Conservation (phyloP, 306 rosid genomes). For the Quillaja saponaria region DNA sequence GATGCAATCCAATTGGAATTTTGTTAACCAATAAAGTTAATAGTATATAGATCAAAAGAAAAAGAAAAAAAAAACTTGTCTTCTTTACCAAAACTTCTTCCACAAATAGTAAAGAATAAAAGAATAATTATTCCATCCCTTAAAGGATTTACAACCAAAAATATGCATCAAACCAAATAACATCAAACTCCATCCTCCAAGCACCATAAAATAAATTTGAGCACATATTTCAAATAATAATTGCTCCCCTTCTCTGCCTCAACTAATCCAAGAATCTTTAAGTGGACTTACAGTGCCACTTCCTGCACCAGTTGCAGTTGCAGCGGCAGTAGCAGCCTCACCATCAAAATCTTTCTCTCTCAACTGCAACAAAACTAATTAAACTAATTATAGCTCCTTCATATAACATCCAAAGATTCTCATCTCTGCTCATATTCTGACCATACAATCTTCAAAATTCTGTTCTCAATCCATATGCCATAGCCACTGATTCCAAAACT, state of each 20-base stretch:
- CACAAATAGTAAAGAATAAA: constrained; percentile 26
- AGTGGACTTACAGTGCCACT: constrained; percentile 37
- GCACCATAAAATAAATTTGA: constrained; percentile 10
- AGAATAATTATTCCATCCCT: constrained; percentile 2
- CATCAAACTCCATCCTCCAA: constrained; percentile 9
- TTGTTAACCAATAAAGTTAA: too few relatives aligned
- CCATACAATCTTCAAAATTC: too few relatives aligned
- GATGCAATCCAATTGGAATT: too few relatives aligned
- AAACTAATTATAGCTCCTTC: not conserved
- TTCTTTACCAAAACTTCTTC: not conserved
- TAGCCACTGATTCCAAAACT: not conserved
- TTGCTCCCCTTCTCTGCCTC: not conserved
- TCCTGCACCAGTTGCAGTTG: constrained; percentile 12
- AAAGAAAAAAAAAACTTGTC: not conserved
- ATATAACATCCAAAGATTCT: constrained; percentile 1
- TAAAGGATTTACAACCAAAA: constrained; percentile 30
- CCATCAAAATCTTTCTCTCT: not conserved
- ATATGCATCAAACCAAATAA: constrained; percentile 10
- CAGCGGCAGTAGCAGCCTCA: constrained; percentile 13
- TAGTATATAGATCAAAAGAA: too few relatives aligned
- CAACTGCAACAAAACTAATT: not conserved
- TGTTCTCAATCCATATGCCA: not conserved
- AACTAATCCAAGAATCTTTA: constrained; percentile 27
- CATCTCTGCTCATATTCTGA: constrained; percentile 5
- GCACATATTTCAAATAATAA: constrained; percentile 19